These are phyloP conservation scores for Umbelopsis sp. DNA, from an alignment of 192 early-diverging fungal species.

Conservation along the genomic window DNA sequence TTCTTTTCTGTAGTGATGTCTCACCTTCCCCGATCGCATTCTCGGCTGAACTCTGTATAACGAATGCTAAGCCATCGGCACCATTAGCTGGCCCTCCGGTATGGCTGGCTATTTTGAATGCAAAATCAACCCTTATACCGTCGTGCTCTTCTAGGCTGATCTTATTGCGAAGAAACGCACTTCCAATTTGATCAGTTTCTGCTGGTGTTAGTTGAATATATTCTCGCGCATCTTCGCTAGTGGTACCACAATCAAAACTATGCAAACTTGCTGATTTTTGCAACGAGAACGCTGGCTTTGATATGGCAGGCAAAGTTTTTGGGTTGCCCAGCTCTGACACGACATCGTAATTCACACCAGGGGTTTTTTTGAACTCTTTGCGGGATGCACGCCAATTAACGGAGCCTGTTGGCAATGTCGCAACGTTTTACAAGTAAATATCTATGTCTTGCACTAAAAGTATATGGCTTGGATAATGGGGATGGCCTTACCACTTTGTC, in stretches of 20 bases:
- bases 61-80: conserved; percentile 43
- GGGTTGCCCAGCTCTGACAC: neutral
- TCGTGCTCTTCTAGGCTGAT: conserved; percentile 7
- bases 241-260: neutral
- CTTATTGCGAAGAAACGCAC: conserved; percentile 6
- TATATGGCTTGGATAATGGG: neutral
- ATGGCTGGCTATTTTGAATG: conserved; percentile 32
- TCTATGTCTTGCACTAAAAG: neutral
- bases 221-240: neutral
- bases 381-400: conserved; percentile 23
- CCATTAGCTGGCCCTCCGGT: conserved; percentile 23
- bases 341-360: neutral
- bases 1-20: neutral
- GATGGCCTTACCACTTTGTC: conserved; percentile 36
- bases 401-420: neutral
- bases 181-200: conserved; percentile 26
- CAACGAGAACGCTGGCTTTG: neutral
- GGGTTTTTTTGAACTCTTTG: conserved; percentile 19
- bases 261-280: neutral
- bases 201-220: conserved; percentile 22
- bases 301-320: neutral
- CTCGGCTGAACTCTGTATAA: conserved; percentile 30
- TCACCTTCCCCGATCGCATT: conserved; percentile 31
- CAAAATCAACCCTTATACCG: conserved; percentile 31
- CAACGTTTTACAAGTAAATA: neutral